Evolutionary conservation across 495 filamentous ascomycete species (phyloP).

Genomic region (Terfezia boudieri): DNA sequence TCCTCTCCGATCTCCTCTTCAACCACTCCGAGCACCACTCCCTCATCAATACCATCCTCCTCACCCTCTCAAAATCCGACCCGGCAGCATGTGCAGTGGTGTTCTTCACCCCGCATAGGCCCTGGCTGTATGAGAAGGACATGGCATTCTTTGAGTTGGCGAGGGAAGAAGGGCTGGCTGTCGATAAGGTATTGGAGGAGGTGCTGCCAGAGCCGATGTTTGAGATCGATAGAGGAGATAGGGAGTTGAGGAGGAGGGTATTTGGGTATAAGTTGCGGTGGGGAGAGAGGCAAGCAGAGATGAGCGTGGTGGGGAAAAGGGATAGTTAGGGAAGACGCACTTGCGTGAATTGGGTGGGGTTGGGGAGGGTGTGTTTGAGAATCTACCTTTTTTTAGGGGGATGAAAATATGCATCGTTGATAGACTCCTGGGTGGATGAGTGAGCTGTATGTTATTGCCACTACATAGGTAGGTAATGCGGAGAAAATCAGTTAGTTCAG

Average conservation of each 20-base stretch:
- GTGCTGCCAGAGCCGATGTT: conserved; percentile 69
- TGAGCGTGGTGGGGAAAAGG: too few relatives aligned
- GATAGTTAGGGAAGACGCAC: too few relatives aligned
- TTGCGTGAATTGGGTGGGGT: too few relatives aligned
- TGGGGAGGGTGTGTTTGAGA: too few relatives aligned
- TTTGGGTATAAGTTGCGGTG: conserved; percentile 52
- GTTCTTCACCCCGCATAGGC: conserved; percentile 83
- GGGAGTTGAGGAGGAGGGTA: conserved; percentile 51
- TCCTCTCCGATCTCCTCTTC: conserved; percentile 77
- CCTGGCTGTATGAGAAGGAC: conserved; percentile 68
- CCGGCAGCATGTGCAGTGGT: conserved; percentile 43
- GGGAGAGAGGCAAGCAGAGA: conserved; percentile 13
- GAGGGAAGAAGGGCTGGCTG: conserved; percentile 40
- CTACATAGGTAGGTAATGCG: too few relatives aligned
- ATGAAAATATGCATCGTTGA: too few relatives aligned
- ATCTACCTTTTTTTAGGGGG: too few relatives aligned
- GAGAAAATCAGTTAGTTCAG: too few relatives aligned
- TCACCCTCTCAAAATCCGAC: conserved; percentile 32
- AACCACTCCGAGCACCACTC: conserved; percentile 65
- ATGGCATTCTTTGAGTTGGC: conserved; percentile 65
- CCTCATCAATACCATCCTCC: conserved; percentile 44
- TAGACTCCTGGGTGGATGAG: too few relatives aligned
- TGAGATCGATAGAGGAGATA: conserved; percentile 62
- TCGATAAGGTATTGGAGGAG: conserved; percentile 59
- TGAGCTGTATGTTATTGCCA: too few relatives aligned